phyloP scores from a whole-genome alignment of 1,139 yeast species.

The Hyphopichia pseudoburtonii region DNA sequence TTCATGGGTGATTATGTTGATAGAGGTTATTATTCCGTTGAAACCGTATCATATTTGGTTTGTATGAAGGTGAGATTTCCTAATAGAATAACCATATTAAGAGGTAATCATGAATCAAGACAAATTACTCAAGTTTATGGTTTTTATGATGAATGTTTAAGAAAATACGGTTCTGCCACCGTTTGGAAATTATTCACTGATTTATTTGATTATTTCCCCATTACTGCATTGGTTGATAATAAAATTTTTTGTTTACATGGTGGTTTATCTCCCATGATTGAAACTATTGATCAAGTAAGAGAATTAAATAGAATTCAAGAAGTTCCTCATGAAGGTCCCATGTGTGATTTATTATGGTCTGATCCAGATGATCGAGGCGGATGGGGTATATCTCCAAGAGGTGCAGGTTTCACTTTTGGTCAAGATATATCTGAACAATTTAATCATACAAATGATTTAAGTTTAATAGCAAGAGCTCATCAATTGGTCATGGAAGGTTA shows the following conservation, averaged over 20 bases:
- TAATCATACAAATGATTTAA: constrained; percentile 85
- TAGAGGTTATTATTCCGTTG: constrained; percentile 91
- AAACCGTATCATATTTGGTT: constrained; percentile 88
- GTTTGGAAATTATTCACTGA: constrained; percentile 81
- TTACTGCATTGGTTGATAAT: constrained; percentile 90
- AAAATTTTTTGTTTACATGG: constrained; percentile 95
- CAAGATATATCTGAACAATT: constrained; percentile 56
- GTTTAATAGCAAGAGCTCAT: constrained; percentile 93
- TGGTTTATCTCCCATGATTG: constrained; percentile 92
- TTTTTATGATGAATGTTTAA: constrained; percentile 93
- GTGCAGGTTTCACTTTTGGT: constrained; percentile 85
- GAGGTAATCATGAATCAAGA: constrained; percentile 97
- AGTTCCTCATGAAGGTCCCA: constrained; percentile 98
- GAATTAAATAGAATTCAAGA: constrained; percentile 87
- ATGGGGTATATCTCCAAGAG: constrained; percentile 98
- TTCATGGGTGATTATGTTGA: constrained; percentile 96
- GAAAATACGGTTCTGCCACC: constrained; percentile 93
- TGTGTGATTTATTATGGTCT: constrained; percentile 97
- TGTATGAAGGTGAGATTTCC: constrained; percentile 93
- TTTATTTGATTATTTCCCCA: constrained; percentile 89
- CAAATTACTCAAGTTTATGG: constrained; percentile 98
- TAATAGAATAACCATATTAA: constrained; percentile 83
- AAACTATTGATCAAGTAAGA: constrained; percentile 84
- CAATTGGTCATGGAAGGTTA: constrained; percentile 97
- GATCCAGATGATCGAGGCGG: constrained; percentile 97